Evolutionary conservation across 106 monocot species (phyloP).

Genomic region (Dioscorea alata): DNA sequence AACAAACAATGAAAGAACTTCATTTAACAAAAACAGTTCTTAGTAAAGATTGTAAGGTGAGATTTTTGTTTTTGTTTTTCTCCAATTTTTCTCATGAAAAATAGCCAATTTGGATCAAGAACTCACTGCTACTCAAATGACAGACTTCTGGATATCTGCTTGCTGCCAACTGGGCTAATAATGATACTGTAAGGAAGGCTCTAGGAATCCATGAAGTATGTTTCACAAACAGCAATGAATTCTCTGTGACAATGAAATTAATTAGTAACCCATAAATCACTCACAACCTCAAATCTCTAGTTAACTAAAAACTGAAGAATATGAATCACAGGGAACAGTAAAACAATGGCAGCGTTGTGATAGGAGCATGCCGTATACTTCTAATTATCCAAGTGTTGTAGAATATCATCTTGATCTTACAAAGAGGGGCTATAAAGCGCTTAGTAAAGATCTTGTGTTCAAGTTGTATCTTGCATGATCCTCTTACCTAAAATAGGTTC

Average conservation of each 20-base stretch:
- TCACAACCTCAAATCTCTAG: background rate
- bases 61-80: too few species aligned
- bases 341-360: constrained; percentile 19
- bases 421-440: constrained; percentile 8
- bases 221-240: background rate
- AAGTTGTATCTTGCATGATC: too few species aligned
- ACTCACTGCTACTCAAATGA: background rate
- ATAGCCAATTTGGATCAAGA: too few species aligned
- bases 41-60: too few species aligned
- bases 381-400: background rate
- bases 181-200: constrained; percentile 13
- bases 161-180: constrained; percentile 33
- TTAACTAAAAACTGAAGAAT: background rate
- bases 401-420: constrained; percentile 6
- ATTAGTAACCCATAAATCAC: background rate
- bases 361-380: background rate
- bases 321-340: constrained; percentile 13
- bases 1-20: too few species aligned
- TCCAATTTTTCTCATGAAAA: too few species aligned
- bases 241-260: background rate
- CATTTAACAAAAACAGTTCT: too few species aligned
- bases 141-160: constrained; percentile 32
- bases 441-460: too few species aligned
- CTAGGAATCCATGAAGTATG: constrained; percentile 33
- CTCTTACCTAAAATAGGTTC: too few species aligned